A percentile compares a stretch with the other conserved stretches of the same genome.
Evolutionary conservation across 1,284 basidiomycete genomes (phyloP).

Genomic region (Wolfiporia cocos): DNA sequence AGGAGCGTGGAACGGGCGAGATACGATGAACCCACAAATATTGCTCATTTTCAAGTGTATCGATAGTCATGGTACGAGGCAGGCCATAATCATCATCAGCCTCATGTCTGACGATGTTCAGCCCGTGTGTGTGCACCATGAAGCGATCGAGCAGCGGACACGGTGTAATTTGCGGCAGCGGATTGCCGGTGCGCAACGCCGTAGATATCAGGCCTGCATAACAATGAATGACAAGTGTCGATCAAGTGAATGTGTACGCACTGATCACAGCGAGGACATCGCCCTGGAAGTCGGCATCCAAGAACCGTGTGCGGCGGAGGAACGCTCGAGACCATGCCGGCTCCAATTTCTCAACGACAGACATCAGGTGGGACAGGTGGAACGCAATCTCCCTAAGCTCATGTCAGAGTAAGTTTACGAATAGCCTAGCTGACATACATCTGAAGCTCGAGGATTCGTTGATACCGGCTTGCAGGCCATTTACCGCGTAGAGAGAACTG

Average conservation of each 20-base stretch:
- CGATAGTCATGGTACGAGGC: slow-evolving; percentile 55
- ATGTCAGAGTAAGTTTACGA: neutral
- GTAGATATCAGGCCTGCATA: slow-evolving; percentile 59
- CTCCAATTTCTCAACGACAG: slow-evolving; percentile 59
- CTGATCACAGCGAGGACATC: slow-evolving; percentile 79
- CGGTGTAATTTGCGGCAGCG: slow-evolving; percentile 84
- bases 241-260: slow-evolving; percentile 27
- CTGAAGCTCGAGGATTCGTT: slow-evolving; percentile 58
- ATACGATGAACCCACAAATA: slow-evolving; percentile 48
- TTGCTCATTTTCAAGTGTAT: slow-evolving; percentile 63
- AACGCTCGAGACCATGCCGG: slow-evolving; percentile 74
- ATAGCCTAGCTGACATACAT: slow-evolving; percentile 38
- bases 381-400: slow-evolving; percentile 49
- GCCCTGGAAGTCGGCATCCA: slow-evolving; percentile 79
- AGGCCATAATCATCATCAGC: slow-evolving; percentile 66
- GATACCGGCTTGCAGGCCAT: slow-evolving; percentile 67
- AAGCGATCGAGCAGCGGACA: slow-evolving; percentile 78
- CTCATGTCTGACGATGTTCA: slow-evolving; percentile 59
- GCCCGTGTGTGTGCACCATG: slow-evolving; percentile 51
- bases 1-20: neutral
- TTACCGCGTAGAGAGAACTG: slow-evolving; percentile 64
- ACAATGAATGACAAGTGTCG: slow-evolving; percentile 5
- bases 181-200: slow-evolving; percentile 67
- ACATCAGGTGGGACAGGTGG: slow-evolving; percentile 58
- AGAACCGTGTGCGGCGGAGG: slow-evolving; percentile 66